Evolutionary conservation across 192 early-diverging fungal species (phyloP), one percentile per base, ranked within the genome.

Genomic region (Coemansia sp.): DNA sequence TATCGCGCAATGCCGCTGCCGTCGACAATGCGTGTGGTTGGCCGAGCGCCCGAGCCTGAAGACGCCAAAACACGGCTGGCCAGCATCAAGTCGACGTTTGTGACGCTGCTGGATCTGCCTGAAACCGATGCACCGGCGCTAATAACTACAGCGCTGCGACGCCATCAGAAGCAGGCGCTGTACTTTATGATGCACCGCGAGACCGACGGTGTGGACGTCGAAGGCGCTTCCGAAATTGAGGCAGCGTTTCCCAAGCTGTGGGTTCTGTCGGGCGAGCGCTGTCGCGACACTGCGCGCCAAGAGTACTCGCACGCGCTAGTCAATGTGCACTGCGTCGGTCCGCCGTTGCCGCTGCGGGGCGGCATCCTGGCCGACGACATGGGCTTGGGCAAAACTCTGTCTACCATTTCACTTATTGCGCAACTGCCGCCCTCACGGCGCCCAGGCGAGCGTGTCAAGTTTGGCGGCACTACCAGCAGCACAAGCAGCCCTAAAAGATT

Each of bases 111-210:
- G 14, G 78, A 80, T 46, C 60, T 80, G 52, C 78, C 78, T 6
- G 78, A 80, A 52, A 52, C 58, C 38, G 68, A 67, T 3, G 64
- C 68, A 9, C 87, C 87, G 20, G 68, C 83, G 59, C 42, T 70
- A 59, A 66, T 67, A 2, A 42, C 67, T 48, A 85, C 93, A 1
- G 64, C 57, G n/a, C 68, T 94, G 80, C 88, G 88, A 52, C 74
- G 85, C 57, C 90, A 94, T 71, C 93, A 94, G 60, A 88, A 87
- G 58, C 93, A 94, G 69, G 93, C 90, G 2, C 83, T 94, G 5
- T 83, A 85, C 64, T 94, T 91, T 65, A 87, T 94, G 84, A 56
- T 85, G 36, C 78, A 90, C 58, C 84, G 90, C 17, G 93, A 94
- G 68, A 86, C 85, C 23, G 72, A 75, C 22, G 84, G 86, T 11